Conservation (phyloP, 1,284 basidiomycete genomes). For the Amylostereum chailletii region DNA sequence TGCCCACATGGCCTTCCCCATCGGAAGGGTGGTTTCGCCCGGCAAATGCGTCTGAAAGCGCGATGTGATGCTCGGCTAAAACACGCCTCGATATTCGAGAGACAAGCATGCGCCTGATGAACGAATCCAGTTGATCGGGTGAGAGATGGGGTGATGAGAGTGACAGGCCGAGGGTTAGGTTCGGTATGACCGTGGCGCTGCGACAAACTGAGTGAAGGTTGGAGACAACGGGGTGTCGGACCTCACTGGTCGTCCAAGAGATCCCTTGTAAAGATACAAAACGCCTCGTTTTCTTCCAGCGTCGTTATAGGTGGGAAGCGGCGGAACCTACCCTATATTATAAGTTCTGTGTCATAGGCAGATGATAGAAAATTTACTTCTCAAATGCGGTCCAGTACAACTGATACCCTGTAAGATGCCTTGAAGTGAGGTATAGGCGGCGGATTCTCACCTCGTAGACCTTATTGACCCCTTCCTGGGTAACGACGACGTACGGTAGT, state of each 20-base stretch:
- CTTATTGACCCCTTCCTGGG: constrained; percentile 74
- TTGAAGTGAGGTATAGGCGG: neutral
- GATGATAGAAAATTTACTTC: constrained; percentile 37
- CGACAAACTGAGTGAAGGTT: constrained; percentile 8
- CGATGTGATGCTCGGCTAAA: constrained; percentile 84
- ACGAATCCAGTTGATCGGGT: constrained; percentile 75
- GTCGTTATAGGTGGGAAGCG: constrained; percentile 68
- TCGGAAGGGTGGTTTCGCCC: constrained; percentile 18
- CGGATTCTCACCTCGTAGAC: constrained; percentile 69
- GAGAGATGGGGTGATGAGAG: constrained; percentile 71
- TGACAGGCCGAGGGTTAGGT: constrained; percentile 67
- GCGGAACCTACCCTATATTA: constrained; percentile 48
- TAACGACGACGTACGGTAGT: constrained; percentile 83
- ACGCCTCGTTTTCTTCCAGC: constrained; percentile 69
- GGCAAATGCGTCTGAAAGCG: constrained; percentile 56
- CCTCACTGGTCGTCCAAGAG: constrained; percentile 74
- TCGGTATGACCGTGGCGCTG: constrained; percentile 72
- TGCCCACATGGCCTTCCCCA: constrained; percentile 68
- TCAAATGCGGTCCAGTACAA: constrained; percentile 79
- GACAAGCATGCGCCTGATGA: constrained; percentile 87
- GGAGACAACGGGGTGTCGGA: neutral
- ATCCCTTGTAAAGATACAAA: constrained; percentile 63
- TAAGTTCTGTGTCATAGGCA: constrained; percentile 8
- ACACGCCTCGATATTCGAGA: constrained; percentile 87
- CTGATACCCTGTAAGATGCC: constrained; percentile 25